Conservation (phyloP, 73 alveolate species). For the Tetrahymena borealis region DNA sequence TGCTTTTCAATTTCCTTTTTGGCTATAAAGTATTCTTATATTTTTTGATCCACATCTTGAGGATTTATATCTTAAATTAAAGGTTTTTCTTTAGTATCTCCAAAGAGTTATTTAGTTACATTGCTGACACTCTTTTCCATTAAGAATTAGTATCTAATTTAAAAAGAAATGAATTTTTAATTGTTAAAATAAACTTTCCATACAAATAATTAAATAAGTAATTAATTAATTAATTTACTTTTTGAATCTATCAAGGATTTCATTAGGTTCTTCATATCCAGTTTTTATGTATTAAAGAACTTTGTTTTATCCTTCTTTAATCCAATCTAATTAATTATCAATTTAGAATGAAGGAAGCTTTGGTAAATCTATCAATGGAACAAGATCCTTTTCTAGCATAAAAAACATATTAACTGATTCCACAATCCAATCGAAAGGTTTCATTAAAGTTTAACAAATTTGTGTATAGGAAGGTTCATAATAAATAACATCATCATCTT, state of each 20-base stretch:
- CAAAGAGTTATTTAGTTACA: conserved; percentile 13
- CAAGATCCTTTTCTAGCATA: conserved; percentile 30
- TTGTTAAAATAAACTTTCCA: no score
- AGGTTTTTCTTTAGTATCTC: conserved; percentile 9
- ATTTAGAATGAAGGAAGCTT: conserved; percentile 18
- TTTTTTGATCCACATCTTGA: conserved; percentile 17
- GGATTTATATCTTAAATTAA: not conserved
- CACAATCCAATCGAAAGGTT: conserved; percentile 11
- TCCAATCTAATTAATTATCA: conserved; percentile 22
- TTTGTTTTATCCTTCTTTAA: conserved; percentile 13
- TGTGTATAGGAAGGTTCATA: conserved; percentile 7
- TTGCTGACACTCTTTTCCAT: conserved; percentile 16
- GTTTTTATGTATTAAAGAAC: not conserved
- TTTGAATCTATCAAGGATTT: conserved; percentile 13
- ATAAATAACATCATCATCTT: conserved; percentile 16
- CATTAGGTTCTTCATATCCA: conserved; percentile 24
- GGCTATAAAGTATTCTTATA: conserved; percentile 18
- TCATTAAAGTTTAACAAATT: not conserved
- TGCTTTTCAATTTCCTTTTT: conserved; percentile 11
- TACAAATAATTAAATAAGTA: not conserved
- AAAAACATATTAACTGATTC: conserved; percentile 27
- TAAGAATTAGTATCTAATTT: not conserved
- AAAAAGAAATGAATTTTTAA: no score
- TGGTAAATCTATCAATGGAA: conserved; percentile 33
- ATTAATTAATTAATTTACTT: not conserved